Conservation (phyloP, 176 grass and related monocot genomes). For the Hordeum vulgare region MorexV3_pseudomolecules_assembly NC_058524.1:53500744-53501243, state of each 20-base stretch:
- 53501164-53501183: too few relatives aligned
- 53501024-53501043: not conserved
- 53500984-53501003: too few relatives aligned
- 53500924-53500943: not conserved
- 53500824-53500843: not conserved
- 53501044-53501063: not conserved
- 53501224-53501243: too few relatives aligned
- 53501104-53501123: not conserved
- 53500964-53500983: too few relatives aligned
- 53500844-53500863: not conserved
- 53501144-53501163: too few relatives aligned
- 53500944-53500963: not conserved
- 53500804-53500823: not conserved
- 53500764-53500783: not conserved
- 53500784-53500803: not conserved
- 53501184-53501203: too few relatives aligned
- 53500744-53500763: not conserved
- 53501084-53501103: not conserved
- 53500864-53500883: not conserved
- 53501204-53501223: too few relatives aligned
- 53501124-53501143: not conserved
- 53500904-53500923: not conserved
- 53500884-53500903: not conserved
- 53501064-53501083: not conserved
- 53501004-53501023: too few relatives aligned